Percentiles rank a stretch among this genome's conserved stretches.
Evolutionary conservation across 345 rosid genomes (phyloP).

Genomic region (Anacardium occidentale): DNA sequence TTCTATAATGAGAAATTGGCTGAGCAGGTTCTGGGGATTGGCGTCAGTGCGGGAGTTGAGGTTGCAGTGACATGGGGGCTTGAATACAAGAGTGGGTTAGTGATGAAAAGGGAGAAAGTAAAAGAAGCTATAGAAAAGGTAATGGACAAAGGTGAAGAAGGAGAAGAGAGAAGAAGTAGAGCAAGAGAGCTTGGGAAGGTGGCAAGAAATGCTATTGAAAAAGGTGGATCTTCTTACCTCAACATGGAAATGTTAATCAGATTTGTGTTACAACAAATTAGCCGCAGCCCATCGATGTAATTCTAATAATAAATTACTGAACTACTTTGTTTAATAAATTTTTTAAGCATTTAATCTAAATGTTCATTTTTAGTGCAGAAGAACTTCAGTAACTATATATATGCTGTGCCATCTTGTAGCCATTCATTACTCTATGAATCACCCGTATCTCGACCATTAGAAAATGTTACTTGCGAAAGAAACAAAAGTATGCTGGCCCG

Average conservation of each 20-base stretch:
- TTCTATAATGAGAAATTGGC: constrained; percentile 42
- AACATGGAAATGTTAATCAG: constrained; percentile 18
- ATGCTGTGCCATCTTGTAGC: no score
- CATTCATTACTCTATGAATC: no score
- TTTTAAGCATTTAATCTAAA: no score
- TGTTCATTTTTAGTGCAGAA: no score
- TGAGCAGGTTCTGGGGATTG: constrained; percentile 29
- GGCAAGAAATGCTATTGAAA: constrained; percentile 15
- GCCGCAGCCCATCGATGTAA: background rate
- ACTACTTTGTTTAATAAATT: no score
- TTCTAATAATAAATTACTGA: no score
- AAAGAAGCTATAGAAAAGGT: constrained; percentile 5
- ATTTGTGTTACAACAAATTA: constrained; percentile 6
- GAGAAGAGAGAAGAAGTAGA: constrained; percentile 21
- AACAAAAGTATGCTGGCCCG: no score
- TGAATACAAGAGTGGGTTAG: constrained; percentile 22
- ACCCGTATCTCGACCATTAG: no score
- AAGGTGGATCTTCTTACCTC: constrained; percentile 28
- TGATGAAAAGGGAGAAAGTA: constrained; percentile 13
- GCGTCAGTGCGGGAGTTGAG: constrained; percentile 31
- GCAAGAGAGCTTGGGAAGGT: constrained; percentile 18
- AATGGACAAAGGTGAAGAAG: constrained; percentile 1
- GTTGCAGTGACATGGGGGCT: constrained; percentile 32
- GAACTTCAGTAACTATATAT: no score
- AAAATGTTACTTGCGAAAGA: no score